phyloP scores from a whole-genome alignment of 352 stramenopile species.

The Blastocystis sp. region DNA sequence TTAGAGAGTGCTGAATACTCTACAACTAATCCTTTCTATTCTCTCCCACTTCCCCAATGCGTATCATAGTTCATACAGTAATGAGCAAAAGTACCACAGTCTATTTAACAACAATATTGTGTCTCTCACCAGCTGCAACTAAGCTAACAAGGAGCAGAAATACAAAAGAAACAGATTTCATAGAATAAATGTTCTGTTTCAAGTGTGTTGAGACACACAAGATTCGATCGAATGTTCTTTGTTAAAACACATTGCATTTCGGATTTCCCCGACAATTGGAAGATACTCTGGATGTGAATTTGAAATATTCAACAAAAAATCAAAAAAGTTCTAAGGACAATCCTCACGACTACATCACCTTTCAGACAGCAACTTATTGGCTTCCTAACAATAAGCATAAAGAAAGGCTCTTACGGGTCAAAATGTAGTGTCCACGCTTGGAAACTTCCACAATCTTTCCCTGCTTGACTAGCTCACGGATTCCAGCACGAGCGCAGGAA shows the following conservation, averaged over 20 bases:
- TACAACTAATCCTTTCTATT: background rate
- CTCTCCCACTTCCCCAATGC: background rate
- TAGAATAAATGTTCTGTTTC: background rate
- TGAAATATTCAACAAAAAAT: slow-evolving; percentile 21
- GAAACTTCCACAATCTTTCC: slow-evolving; percentile 60
- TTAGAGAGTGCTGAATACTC: background rate
- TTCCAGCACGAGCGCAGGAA: slow-evolving; percentile 59
- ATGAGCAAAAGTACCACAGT: slow-evolving; percentile 2
- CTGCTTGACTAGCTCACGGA: slow-evolving; percentile 61
- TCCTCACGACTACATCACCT: background rate
- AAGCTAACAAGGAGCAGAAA: background rate
- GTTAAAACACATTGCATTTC: background rate
- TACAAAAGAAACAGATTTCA: background rate
- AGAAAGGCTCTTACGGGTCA: background rate
- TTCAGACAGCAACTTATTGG: slow-evolving; percentile 6
- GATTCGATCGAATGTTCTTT: background rate
- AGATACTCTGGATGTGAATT: background rate
- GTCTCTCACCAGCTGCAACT: background rate
- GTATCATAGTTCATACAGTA: slow-evolving; percentile 21
- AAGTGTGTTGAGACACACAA: background rate
- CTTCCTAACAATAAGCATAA: slow-evolving; percentile 9
- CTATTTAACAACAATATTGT: background rate
- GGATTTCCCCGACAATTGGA: background rate
- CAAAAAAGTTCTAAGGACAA: slow-evolving; percentile 40
- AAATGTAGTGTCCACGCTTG: slow-evolving; percentile 57